Percentiles rank a stretch among this genome's conserved stretches.
Evolutionary conservation across 2,329 filamentous ascomycete species (phyloP).

Genomic region (Cladorrhinum sp.): DNA sequence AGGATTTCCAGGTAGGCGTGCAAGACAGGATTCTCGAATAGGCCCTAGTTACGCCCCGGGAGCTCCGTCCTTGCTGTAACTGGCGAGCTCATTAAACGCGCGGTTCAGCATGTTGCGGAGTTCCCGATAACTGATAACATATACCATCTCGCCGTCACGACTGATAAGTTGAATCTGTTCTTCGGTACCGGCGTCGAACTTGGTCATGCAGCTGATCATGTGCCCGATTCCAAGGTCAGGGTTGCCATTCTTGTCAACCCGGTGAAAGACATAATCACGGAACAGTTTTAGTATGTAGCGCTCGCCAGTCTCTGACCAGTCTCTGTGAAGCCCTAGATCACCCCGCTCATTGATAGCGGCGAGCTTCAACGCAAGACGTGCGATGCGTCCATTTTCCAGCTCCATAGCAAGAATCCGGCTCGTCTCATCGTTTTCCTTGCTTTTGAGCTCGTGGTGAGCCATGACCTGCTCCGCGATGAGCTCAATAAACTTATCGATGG

Average conservation of each 20-base stretch:
- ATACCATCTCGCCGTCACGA: conserved; percentile 83
- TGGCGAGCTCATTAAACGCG: conserved; percentile 58
- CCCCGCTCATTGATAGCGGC: conserved; percentile 86
- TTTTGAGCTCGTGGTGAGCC: conserved; percentile 69
- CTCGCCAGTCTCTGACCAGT: conserved; percentile 91
- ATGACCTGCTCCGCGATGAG: conserved; percentile 77
- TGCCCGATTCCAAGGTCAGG: conserved; percentile 85
- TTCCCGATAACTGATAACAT: conserved; percentile 88
- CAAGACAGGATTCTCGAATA: too few relatives aligned
- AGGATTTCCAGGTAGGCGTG: too few relatives aligned
- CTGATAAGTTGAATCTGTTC: conserved; percentile 84
- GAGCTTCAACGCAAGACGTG: conserved; percentile 77
- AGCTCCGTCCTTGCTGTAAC: conserved; percentile 35
- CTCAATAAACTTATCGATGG: conserved; percentile 73
- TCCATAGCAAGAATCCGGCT: conserved; percentile 71
- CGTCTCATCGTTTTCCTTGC: conserved; percentile 76
- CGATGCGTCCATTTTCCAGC: conserved; percentile 83
- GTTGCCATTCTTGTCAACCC: conserved; percentile 80
- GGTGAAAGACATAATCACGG: conserved; percentile 95
- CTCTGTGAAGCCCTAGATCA: conserved; percentile 72
- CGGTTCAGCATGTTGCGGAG: conserved; percentile 64
- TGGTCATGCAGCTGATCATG: conserved; percentile 82
- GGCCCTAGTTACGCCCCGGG: too few relatives aligned
- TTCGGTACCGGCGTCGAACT: conserved; percentile 83
- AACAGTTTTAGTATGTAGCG: conserved; percentile 92